Evolutionary conservation across 768 basidiomycete species (phyloP), one percentile per base, ranked within the genome.

Genomic region (Hygrocybe punicea): DNA sequence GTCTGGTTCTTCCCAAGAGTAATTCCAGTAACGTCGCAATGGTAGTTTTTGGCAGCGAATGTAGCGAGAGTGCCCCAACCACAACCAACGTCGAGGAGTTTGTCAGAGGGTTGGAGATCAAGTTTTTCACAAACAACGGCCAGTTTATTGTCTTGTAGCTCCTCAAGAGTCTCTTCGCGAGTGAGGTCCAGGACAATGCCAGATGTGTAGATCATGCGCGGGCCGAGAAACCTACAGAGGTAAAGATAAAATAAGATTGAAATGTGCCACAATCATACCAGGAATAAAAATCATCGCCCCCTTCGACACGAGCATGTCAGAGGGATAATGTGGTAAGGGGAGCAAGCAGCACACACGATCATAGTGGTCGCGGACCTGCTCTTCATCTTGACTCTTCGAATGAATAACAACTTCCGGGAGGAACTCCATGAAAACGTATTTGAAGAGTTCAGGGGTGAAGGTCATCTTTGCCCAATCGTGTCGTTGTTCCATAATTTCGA

Each of bases 61-160:
- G 96, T 87, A 39, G 85, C 83, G 55, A 99, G 85, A 0, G 97
- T 97, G 24, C 96, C 97, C 97, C 97, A 99, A 44, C 97, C 97
- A 64, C 91, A 93, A 10, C 91, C 91, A 56, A 93, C 85, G 60
- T 93, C 91, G 16, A 93, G 84, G 2, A 92, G 76, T 55, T 80
- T 84, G 74, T 99, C 97, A 0, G 78, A 81, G n/a, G 91, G 84
- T 65, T 96, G 78, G 25, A 99, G 83, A 70, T 89, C 81, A 54
- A 99, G 84, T 73, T 98, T 99, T 66, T 87, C 90, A 75, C 97
- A 98, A 17, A 99, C 96, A 58, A 97, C 74, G 14, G 88, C 86
- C 54, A 99, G 86, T 72, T 99, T 98, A 82, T 98, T 99, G 73
- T 98, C 96, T 78, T 99, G 97, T 9, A 99, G 84, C 62, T 93